These are phyloP conservation scores for Starmerella stigmatis DNA, from an alignment of 805 yeast species.

Conservation along the genomic window DNA sequence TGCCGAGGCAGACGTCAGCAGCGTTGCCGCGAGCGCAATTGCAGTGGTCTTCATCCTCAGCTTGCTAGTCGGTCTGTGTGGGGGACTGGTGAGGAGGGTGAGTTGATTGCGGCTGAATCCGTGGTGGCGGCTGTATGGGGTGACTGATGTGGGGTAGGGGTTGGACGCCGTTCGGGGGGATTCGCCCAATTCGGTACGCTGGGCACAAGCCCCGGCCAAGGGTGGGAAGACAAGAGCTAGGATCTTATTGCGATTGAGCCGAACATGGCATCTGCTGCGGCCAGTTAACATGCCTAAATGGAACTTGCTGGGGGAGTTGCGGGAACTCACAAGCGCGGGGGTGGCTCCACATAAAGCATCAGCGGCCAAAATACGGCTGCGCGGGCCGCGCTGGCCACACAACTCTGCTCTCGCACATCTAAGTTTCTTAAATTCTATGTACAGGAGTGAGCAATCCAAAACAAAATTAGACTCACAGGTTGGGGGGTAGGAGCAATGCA, in stretches of 20 bases:
- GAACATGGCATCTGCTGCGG: neutral
- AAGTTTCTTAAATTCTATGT: too few species aligned
- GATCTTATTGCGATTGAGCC: neutral
- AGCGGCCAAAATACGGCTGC: too few species aligned
- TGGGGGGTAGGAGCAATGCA: constrained; percentile 62
- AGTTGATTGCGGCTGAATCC: neutral
- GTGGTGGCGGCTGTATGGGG: constrained; percentile 3
- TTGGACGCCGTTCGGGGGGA: neutral
- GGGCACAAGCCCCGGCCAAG: neutral
- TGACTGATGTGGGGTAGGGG: neutral
- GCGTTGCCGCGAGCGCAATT: constrained; percentile 20
- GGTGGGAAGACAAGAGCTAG: neutral
- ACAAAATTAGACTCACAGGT: constrained; percentile 30
- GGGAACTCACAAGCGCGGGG: too few species aligned
- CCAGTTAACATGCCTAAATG: too few species aligned
- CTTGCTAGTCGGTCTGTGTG: neutral
- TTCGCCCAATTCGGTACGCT: constrained; percentile 5
- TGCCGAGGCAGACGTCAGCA: constrained; percentile 22
- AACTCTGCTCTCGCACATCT: too few species aligned
- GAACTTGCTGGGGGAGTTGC: too few species aligned
- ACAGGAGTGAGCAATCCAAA: too few species aligned
- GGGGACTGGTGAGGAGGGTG: neutral
- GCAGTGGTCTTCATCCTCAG: constrained; percentile 12
- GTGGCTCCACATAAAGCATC: too few species aligned
- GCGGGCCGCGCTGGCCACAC: too few species aligned